Evolutionary conservation across 2,329 filamentous ascomycete genomes (phyloP).

Genomic region (Cercospora berteroae): DNA sequence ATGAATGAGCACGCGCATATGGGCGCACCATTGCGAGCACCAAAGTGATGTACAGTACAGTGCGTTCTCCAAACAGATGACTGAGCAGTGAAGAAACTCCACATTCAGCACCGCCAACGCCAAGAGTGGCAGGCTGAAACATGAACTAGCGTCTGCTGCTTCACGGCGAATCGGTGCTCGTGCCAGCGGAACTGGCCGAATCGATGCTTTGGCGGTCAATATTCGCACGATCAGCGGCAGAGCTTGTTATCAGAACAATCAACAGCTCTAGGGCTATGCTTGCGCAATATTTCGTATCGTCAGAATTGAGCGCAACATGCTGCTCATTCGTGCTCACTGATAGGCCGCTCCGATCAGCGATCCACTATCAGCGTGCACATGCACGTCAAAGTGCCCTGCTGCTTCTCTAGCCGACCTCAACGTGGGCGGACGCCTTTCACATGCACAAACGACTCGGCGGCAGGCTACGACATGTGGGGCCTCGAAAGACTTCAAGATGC

Average conservation of each 20-base stretch:
- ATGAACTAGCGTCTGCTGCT: not conserved
- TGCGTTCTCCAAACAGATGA: not conserved
- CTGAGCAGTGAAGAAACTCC: not conserved
- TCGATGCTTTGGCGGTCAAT: not conserved
- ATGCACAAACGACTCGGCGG: constrained; percentile 15
- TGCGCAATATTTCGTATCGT: not conserved
- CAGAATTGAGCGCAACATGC: constrained; percentile 9
- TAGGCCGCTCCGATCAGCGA: not conserved
- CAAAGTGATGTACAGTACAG: not conserved
- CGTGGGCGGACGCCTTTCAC: constrained; percentile 17
- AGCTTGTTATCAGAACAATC: constrained; percentile 9
- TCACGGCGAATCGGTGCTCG: not conserved
- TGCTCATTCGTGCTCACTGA: constrained; percentile 7
- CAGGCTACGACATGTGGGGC: not conserved
- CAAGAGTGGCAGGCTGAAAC: not conserved
- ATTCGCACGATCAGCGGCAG: not conserved
- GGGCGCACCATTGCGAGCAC: not conserved
- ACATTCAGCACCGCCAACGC: not conserved
- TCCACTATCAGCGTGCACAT: constrained; percentile 9
- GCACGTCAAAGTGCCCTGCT: constrained; percentile 12
- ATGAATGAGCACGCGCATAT: constrained; percentile 32
- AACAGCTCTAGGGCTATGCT: not conserved
- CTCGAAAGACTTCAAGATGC: not conserved
- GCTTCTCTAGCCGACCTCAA: constrained; percentile 14
- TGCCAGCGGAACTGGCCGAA: not conserved